Evolutionary conservation across 2,329 filamentous ascomycete genomes (phyloP).

Genomic region (Aureobasidium sp.): DNA sequence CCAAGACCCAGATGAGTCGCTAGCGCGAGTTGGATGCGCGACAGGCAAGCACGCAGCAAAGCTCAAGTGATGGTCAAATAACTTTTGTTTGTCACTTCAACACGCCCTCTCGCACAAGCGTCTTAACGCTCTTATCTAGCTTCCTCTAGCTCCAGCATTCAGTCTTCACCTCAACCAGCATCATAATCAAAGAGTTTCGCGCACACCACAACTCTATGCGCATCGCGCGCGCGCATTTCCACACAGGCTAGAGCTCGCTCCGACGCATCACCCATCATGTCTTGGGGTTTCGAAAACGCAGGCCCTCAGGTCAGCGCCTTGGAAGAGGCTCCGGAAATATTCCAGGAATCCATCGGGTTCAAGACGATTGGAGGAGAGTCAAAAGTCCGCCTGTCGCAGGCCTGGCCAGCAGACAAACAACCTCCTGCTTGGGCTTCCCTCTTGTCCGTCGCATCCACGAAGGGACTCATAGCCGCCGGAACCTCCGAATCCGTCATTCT

Average conservation of each 20-base stretch:
- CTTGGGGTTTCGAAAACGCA: slow-evolving; percentile 54
- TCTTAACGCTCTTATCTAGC: neutral
- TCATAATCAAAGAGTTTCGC: neutral
- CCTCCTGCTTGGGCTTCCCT: slow-evolving; percentile 75
- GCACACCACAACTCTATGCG: neutral
- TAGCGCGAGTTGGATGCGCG: neutral
- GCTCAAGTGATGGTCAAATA: slow-evolving; percentile 2
- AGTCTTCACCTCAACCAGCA: neutral
- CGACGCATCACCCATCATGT: slow-evolving; percentile 42
- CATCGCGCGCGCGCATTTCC: slow-evolving; percentile 1
- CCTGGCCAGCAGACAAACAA: slow-evolving; percentile 64
- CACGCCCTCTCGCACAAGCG: neutral
- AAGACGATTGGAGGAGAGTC: slow-evolving; percentile 70
- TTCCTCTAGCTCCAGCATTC: neutral
- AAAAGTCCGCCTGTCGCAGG: slow-evolving; percentile 68
- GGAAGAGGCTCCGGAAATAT: slow-evolving; percentile 66
- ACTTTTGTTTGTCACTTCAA: slow-evolving; percentile 1
- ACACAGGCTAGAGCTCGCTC: neutral
- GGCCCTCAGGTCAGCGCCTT: slow-evolving; percentile 46
- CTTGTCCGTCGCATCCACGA: slow-evolving; percentile 71
- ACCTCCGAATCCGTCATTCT: slow-evolving; percentile 74
- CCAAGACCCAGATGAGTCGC: neutral
- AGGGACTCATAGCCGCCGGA: slow-evolving; percentile 78
- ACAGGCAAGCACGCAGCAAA: neutral
- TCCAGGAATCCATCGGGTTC: slow-evolving; percentile 80